phyloP scores from a whole-genome alignment of 257 asterid species.

The Capsicum rhomboideum region DNA sequence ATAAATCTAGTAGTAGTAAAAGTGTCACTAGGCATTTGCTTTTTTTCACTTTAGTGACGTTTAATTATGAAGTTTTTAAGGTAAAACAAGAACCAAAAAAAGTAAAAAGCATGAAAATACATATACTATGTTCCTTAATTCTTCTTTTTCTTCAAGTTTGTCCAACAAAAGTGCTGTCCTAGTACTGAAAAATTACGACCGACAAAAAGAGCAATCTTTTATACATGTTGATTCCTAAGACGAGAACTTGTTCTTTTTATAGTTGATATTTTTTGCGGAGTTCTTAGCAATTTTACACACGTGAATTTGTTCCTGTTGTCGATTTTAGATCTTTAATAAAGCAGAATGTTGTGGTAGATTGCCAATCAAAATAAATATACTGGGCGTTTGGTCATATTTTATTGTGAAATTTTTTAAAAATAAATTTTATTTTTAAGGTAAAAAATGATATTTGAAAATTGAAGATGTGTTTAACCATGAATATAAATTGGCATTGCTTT shows the following conservation, averaged over 20 bases:
- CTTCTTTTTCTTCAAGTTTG: not conserved
- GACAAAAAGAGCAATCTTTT: not conserved
- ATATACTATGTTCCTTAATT: not conserved
- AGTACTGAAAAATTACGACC: not conserved
- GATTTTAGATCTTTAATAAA: not conserved
- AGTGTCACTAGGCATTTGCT: not conserved
- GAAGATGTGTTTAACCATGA: too few species aligned
- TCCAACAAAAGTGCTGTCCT: not conserved
- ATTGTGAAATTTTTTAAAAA: too few species aligned
- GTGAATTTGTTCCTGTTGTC: not conserved
- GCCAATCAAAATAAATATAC: not conserved
- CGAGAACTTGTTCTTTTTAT: not conserved
- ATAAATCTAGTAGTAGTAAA: not conserved
- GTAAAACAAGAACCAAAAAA: not conserved
- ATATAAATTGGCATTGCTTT: too few species aligned
- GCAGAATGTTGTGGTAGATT: not conserved
- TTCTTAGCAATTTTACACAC: not conserved
- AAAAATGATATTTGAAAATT: too few species aligned
- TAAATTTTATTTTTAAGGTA: too few species aligned
- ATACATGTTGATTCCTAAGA: conserved; percentile 3
- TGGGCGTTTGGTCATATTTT: too few species aligned
- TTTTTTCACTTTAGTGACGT: not conserved
- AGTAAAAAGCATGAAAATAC: not conserved
- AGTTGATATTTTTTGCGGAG: not conserved
- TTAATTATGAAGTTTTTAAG: not conserved